Evolutionary conservation across 2,329 filamentous ascomycete genomes (phyloP).

Genomic region (Phaeomoniella chlamydospora): DNA sequence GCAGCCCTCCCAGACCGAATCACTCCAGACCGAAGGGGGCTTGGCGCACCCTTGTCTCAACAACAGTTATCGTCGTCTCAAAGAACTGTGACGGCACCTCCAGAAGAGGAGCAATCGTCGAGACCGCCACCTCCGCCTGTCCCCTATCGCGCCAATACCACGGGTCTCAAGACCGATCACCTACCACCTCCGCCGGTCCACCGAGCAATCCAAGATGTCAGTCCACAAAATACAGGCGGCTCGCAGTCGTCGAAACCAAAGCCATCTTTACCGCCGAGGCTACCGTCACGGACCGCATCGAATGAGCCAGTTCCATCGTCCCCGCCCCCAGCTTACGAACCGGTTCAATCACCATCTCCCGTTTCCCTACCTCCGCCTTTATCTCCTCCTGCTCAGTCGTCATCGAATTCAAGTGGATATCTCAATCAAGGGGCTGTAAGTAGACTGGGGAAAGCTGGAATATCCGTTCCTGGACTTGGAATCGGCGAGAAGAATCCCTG

Average conservation of each 20-base stretch:
- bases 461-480: conserved; percentile 64
- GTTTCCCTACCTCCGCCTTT: conserved; percentile 7
- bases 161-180: conserved; percentile 52
- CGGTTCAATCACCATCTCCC: conserved; percentile 28
- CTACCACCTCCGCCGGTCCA: conserved; percentile 54
- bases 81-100: conserved; percentile 11
- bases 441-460: conserved; percentile 57
- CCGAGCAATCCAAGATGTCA: conserved; percentile 22
- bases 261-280: conserved; percentile 49
- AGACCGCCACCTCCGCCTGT: conserved; percentile 37
- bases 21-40: conserved; percentile 25
- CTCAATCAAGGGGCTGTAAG: conserved; percentile 47
- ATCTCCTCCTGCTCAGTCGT: conserved; percentile 9
- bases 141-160: conserved; percentile 57
- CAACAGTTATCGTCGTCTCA: conserved; percentile 19
- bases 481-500: conserved; percentile 36
- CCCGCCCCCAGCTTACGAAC: conserved; percentile 30
- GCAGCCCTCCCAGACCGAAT: conserved; percentile 28
- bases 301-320: conserved; percentile 20
- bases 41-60: conserved; percentile 27
- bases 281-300: conserved; percentile 48
- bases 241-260: conserved; percentile 22
- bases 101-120: conserved; percentile 17
- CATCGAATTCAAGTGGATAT: conserved; percentile 15
- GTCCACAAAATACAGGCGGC: conserved; percentile 13